Conservation (phyloP, 1,284 basidiomycete species). For the Sanguinoderma infundibulare region DNA sequence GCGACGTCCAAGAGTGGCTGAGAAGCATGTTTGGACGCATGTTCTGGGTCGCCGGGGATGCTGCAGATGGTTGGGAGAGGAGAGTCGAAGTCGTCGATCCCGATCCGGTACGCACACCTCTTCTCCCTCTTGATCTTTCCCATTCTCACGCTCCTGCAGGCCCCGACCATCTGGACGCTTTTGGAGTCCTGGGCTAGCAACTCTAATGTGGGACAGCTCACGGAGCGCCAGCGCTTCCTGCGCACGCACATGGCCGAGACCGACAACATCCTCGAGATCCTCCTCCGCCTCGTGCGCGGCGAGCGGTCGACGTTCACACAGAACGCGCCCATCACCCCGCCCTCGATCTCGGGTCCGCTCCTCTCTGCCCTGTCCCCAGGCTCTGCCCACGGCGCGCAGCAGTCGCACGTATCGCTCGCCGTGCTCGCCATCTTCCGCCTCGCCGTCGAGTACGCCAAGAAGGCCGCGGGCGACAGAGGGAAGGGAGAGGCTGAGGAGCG, state of each 20-base stretch:
- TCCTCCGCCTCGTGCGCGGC: conserved; percentile 87
- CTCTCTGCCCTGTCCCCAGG: conserved; percentile 72
- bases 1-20: conserved; percentile 93
- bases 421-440: conserved; percentile 90
- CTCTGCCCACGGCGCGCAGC: conserved; percentile 83
- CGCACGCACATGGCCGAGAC: conserved; percentile 84
- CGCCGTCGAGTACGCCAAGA: conserved; percentile 79
- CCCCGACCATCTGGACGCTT: conserved; percentile 89
- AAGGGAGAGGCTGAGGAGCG: conserved; percentile 76
- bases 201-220: conserved; percentile 74
- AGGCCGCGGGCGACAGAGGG: conserved; percentile 69
- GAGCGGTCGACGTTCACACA: conserved; percentile 80
- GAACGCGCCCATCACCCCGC: conserved; percentile 59
- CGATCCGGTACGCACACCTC: conserved; percentile 75
- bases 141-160: conserved; percentile 47
- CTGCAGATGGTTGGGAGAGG: conserved; percentile 86
- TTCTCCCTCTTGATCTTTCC: conserved; percentile 13
- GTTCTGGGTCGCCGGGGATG: conserved; percentile 77
- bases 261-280: conserved; percentile 89
- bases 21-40: conserved; percentile 85
- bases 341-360: conserved; percentile 65
- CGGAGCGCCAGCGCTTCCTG: conserved; percentile 86
- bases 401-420: conserved; percentile 91
- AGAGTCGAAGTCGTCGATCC: conserved; percentile 93
- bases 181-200: conserved; percentile 87